phyloP scores from a whole-genome alignment of 495 filamentous ascomycete genomes.

The Neurospora sp. region DNA sequence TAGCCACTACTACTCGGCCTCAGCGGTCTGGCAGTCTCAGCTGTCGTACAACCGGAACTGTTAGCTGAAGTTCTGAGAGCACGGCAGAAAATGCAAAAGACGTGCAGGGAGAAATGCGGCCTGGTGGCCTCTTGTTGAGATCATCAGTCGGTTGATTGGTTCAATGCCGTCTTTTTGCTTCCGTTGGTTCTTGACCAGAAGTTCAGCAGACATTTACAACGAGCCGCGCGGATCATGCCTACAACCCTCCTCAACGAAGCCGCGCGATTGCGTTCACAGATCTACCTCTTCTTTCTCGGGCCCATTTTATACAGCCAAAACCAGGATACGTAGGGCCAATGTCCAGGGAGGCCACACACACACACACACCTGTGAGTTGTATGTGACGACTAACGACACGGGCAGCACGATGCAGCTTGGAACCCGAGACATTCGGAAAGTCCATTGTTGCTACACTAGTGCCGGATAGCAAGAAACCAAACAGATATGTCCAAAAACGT shows the following conservation, averaged over 20 bases:
- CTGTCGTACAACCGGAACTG: neutral
- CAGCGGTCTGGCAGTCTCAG: neutral
- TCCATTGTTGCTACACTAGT: neutral
- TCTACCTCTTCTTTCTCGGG: too few relatives aligned
- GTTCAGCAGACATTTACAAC: neutral
- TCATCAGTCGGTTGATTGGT: neutral
- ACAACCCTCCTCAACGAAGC: neutral
- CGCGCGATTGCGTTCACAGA: neutral
- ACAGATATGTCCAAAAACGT: neutral
- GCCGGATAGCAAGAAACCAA: neutral
- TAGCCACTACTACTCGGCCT: neutral
- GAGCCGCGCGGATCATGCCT: neutral
- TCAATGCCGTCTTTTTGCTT: neutral
- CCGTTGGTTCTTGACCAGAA: neutral
- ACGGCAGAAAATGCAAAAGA: neutral
- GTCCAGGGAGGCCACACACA: neutral
- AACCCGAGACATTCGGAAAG: neutral
- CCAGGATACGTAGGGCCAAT: neutral
- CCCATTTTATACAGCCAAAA: neutral
- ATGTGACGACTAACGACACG: neutral
- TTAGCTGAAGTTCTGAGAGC: neutral
- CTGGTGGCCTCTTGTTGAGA: neutral
- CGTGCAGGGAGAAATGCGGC: neutral
- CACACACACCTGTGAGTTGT: neutral
- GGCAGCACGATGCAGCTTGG: neutral